phyloP scores from a whole-genome alignment of 768 basidiomycete species.

The Lactarius sanguifluus region DNA sequence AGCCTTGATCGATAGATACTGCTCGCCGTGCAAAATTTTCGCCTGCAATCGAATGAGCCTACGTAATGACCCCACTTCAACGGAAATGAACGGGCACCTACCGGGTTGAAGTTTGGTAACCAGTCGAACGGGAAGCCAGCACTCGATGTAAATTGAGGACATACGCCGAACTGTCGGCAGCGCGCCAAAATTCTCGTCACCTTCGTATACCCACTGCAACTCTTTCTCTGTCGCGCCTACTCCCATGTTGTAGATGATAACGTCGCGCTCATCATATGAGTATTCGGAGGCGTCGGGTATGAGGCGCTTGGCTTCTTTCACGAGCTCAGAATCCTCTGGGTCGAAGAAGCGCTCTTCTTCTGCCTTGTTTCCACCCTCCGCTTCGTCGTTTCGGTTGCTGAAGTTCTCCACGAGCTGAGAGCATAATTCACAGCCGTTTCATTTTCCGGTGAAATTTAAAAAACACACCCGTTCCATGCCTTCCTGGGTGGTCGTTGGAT shows the following conservation, averaged over 20 bases:
- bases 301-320: slow-evolving; percentile 76
- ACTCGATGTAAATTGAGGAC: slow-evolving; percentile 84
- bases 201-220: slow-evolving; percentile 89
- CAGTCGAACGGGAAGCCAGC: slow-evolving; percentile 71
- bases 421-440: neutral
- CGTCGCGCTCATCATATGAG: slow-evolving; percentile 83
- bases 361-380: slow-evolving; percentile 12
- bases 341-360: slow-evolving; percentile 56
- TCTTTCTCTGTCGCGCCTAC: slow-evolving; percentile 93
- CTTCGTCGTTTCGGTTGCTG: slow-evolving; percentile 41
- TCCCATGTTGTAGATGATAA: slow-evolving; percentile 94
- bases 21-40: slow-evolving; percentile 97
- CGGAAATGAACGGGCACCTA: slow-evolving; percentile 39
- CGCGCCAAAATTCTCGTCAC: slow-evolving; percentile 79
- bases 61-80: slow-evolving; percentile 11
- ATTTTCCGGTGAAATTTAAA: neutral
- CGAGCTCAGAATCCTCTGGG: slow-evolving; percentile 77
- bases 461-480: slow-evolving; percentile 65
- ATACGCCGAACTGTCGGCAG: slow-evolving; percentile 94
- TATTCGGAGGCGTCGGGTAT: slow-evolving; percentile 56
- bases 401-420: slow-evolving; percentile 59
- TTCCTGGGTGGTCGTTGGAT: slow-evolving; percentile 75
- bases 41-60: slow-evolving; percentile 49
- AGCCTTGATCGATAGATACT: slow-evolving; percentile 84
- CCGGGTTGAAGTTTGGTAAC: slow-evolving; percentile 94